A percentile compares a stretch with the other conserved stretches of the same genome.
Conservation (phyloP, 768 basidiomycete genomes). For the Clitopilus passeckerianus region DNA sequence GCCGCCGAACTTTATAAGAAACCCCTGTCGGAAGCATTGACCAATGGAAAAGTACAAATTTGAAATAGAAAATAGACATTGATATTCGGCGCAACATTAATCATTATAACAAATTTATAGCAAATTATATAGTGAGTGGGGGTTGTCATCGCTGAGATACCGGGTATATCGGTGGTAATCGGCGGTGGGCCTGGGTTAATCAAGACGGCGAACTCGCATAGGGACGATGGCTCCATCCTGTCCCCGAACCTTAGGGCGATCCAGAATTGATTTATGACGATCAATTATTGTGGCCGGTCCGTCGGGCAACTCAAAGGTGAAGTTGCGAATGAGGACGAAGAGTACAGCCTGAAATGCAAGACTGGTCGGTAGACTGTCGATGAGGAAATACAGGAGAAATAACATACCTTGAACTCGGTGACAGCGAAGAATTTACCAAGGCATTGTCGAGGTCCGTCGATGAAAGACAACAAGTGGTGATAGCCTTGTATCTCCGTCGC, state of each 20-base stretch:
- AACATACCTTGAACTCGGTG: slow-evolving; percentile 30
- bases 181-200: slow-evolving; percentile 1
- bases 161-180: neutral
- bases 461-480: slow-evolving; percentile 36
- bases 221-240: slow-evolving; percentile 24
- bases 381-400: slow-evolving; percentile 6
- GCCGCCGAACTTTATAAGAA: too few species aligned
- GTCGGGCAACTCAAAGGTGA: slow-evolving; percentile 29
- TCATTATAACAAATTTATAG: too few species aligned
- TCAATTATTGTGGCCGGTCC: slow-evolving; percentile 29
- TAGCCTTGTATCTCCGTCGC: slow-evolving; percentile 30
- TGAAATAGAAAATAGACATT: neutral
- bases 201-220: slow-evolving; percentile 19
- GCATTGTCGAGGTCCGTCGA: slow-evolving; percentile 40
- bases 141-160: neutral
- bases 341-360: slow-evolving; percentile 28
- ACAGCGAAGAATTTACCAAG: slow-evolving; percentile 38
- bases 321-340: slow-evolving; percentile 35
- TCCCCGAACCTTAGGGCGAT: slow-evolving; percentile 28
- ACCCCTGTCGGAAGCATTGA: neutral
- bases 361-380: neutral
- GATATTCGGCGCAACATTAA: too few species aligned
- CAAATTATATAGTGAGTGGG: neutral
- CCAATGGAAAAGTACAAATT: neutral
- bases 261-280: slow-evolving; percentile 21